Percentiles rank a stretch among this genome's conserved stretches.
Evolutionary conservation across 2,329 filamentous ascomycete genomes (phyloP).

Genomic region (Diaporthe vexans): DNA sequence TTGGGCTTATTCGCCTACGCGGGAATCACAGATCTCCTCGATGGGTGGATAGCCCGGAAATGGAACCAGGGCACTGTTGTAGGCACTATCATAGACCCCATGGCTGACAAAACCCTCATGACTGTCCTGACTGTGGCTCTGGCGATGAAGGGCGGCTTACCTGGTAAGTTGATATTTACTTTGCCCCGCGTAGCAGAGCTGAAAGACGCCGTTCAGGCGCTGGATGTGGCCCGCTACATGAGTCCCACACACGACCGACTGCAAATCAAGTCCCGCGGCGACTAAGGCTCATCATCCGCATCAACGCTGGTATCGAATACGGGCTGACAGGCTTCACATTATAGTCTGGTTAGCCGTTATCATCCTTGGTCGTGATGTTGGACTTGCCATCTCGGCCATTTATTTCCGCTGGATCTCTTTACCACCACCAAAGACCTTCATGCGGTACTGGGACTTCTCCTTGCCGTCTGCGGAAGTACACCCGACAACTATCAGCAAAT

Average conservation of each 20-base stretch:
- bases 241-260: background rate
- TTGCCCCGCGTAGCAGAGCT: background rate
- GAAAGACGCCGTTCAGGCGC: background rate
- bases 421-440: conserved; percentile 92
- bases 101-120: conserved; percentile 98
- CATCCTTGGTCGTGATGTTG: conserved; percentile 90
- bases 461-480: conserved; percentile 88
- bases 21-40: conserved; percentile 89
- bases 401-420: conserved; percentile 97
- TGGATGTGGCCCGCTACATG: background rate
- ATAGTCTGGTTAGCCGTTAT: conserved; percentile 88
- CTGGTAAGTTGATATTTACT: conserved; percentile 68
- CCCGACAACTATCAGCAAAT: conserved; percentile 87
- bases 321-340: conserved; percentile 25
- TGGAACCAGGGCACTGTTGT: conserved; percentile 95
- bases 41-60: conserved; percentile 91
- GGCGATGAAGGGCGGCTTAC: conserved; percentile 85
- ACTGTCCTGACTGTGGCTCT: conserved; percentile 90
- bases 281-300: background rate
- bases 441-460: conserved; percentile 97
- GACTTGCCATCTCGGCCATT: conserved; percentile 86
- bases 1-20: conserved; percentile 92
- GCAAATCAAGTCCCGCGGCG: background rate
- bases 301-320: too few species aligned
- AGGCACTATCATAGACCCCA: conserved; percentile 93